Evolutionary conservation across 2,329 filamentous ascomycete species (phyloP).

Genomic region (Cadophora malorum): DNA sequence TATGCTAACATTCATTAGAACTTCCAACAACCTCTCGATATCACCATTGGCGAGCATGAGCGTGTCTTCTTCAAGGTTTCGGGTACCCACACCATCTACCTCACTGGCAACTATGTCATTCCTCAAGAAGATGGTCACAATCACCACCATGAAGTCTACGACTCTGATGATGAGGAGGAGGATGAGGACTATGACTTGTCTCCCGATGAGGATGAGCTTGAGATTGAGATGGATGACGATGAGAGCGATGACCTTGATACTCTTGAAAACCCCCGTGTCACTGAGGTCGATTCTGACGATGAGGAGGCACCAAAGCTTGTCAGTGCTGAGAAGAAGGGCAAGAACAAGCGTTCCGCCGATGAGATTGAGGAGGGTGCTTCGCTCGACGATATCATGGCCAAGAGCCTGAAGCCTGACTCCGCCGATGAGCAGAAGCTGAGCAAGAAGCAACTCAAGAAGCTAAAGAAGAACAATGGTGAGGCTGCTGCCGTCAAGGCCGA

Average conservation of each 20-base stretch:
- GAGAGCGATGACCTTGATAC: conserved; percentile 81
- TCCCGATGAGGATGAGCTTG: conserved; percentile 79
- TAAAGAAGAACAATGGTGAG: conserved; percentile 98
- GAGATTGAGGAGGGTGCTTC: conserved; percentile 66
- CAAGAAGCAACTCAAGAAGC: conserved; percentile 98
- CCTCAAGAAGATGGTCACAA: conserved; percentile 63
- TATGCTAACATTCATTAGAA: conserved; percentile 61
- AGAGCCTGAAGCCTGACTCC: conserved; percentile 62
- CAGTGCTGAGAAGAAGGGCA: conserved; percentile 64
- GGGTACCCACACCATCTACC: conserved; percentile 87
- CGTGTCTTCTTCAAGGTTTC: conserved; percentile 89
- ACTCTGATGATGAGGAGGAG: conserved; percentile 66
- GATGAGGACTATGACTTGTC: conserved; percentile 82
- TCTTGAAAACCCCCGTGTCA: conserved; percentile 79
- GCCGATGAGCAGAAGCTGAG: conserved; percentile 76
- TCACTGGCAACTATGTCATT: conserved; percentile 96
- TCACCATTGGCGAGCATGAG: conserved; percentile 89
- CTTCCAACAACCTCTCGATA: conserved; percentile 94
- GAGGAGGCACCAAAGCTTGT: conserved; percentile 73
- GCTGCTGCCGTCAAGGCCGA: conserved; percentile 67
- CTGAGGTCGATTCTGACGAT: conserved; percentile 81
- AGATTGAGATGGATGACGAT: conserved; percentile 58
- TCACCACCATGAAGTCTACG: conserved; percentile 64
- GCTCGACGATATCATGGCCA: conserved; percentile 86
- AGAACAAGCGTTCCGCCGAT: conserved; percentile 93